These are phyloP conservation scores for Debaryomyces castellii DNA, from an alignment of 805 yeast species.

Conservation along the genomic window DNA sequence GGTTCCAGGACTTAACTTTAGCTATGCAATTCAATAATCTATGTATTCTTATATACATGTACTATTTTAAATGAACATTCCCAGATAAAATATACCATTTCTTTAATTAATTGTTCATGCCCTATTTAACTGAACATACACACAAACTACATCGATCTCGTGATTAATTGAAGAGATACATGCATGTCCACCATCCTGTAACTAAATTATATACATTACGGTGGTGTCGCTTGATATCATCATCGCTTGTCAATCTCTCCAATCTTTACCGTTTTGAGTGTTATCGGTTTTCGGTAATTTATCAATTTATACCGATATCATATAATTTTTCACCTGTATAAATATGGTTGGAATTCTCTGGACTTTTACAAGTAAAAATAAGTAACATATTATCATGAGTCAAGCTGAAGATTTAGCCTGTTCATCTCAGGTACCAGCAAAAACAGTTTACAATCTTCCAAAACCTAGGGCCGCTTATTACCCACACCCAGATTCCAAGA, in stretches of 20 bases:
- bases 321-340: background rate
- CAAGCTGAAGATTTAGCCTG: conserved; percentile 9
- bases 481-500: conserved; percentile 53
- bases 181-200: too few relatives aligned
- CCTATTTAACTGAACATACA: too few relatives aligned
- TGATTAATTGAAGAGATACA: too few relatives aligned
- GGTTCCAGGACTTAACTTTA: background rate
- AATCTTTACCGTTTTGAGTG: background rate
- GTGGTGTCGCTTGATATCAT: too few relatives aligned
- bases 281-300: background rate
- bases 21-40: background rate
- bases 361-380: background rate
- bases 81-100: too few relatives aligned
- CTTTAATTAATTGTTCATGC: too few relatives aligned
- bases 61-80: background rate
- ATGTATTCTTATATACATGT: background rate
- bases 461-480: conserved; percentile 57
- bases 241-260: background rate
- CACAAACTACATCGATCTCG: too few relatives aligned
- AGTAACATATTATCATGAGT: background rate
- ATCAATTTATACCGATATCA: background rate
- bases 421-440: conserved; percentile 32
- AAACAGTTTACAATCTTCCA: conserved; percentile 33
- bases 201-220: too few relatives aligned
- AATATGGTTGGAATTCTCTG: background rate